Evolutionary conservation across 2,329 filamentous ascomycete species (phyloP).

Genomic region (Colletotrichum tamarilloi): DNA sequence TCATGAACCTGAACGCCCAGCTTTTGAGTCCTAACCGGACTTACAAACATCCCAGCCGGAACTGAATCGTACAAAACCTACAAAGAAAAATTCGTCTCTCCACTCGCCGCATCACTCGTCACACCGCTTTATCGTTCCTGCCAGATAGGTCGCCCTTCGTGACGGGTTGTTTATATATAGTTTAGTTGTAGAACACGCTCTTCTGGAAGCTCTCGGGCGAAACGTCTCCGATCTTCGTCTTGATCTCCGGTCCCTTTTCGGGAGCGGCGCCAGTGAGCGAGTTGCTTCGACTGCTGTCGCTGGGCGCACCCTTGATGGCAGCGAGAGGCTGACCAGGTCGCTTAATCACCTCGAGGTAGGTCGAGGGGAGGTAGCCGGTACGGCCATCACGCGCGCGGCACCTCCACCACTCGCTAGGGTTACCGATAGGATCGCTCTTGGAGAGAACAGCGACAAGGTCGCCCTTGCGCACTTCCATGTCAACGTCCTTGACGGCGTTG

Average conservation of each 20-base stretch:
- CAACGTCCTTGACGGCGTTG: slow-evolving; percentile 74
- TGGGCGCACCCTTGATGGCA: slow-evolving; percentile 61
- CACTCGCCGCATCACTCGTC: background rate
- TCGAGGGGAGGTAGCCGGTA: slow-evolving; percentile 90
- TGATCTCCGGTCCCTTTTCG: slow-evolving; percentile 41
- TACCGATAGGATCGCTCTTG: slow-evolving; percentile 92
- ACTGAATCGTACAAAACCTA: slow-evolving; percentile 23
- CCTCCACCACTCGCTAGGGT: slow-evolving; percentile 96
- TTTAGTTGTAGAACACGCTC: slow-evolving; percentile 67
- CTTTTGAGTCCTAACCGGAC: slow-evolving; percentile 29
- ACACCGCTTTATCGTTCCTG: background rate
- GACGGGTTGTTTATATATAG: background rate
- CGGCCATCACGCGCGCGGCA: slow-evolving; percentile 91
- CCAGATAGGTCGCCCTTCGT: background rate
- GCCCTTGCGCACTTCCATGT: slow-evolving; percentile 92
- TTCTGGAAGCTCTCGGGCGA: slow-evolving; percentile 67
- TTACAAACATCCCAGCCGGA: background rate
- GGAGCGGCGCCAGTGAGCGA: slow-evolving; percentile 59
- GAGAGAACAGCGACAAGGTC: slow-evolving; percentile 94
- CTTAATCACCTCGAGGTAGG: slow-evolving; percentile 84
- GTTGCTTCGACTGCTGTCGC: slow-evolving; percentile 59
- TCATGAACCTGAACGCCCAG: slow-evolving; percentile 35
- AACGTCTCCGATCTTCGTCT: slow-evolving; percentile 63
- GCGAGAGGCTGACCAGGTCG: slow-evolving; percentile 63
- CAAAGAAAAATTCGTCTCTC: slow-evolving; percentile 26